These are phyloP conservation scores for Malus hybrid DNA, from an alignment of 331 rosid genomes.

Conservation along the genomic window DNA sequence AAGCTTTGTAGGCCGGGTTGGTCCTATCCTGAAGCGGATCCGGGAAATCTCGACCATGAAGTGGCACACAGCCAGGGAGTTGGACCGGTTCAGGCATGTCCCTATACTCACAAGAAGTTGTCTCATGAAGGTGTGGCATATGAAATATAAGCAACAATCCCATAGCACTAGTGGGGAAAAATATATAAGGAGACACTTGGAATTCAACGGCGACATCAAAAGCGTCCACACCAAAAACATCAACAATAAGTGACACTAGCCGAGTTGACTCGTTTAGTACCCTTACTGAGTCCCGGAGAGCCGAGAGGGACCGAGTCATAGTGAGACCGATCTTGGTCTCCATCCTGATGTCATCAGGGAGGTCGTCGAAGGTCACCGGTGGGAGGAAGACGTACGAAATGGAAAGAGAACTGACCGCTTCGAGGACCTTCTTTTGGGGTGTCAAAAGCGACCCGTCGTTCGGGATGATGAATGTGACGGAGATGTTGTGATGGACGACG, in stretches of 20 bases:
- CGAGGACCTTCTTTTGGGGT: neutral
- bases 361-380: neutral
- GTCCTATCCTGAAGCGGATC: slow-evolving; percentile 13
- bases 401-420: neutral
- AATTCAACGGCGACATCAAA: slow-evolving; percentile 29
- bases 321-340: slow-evolving; percentile 15
- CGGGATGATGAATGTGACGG: slow-evolving; percentile 23
- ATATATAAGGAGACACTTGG: slow-evolving; percentile 13
- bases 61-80: slow-evolving; percentile 43
- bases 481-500: slow-evolving; percentile 3
- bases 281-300: slow-evolving; percentile 10
- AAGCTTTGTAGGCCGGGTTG: slow-evolving; percentile 9
- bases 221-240: slow-evolving; percentile 18
- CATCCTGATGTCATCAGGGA: neutral
- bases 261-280: neutral
- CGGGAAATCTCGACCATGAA: slow-evolving; percentile 23
- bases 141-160: slow-evolving; percentile 16
- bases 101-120: slow-evolving; percentile 23
- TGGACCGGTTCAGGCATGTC: slow-evolving; percentile 20
- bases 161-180: slow-evolving; percentile 19
- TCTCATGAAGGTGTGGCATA: slow-evolving; percentile 23
- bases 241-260: slow-evolving; percentile 22
- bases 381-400: neutral
- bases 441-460: slow-evolving; percentile 12
- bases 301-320: slow-evolving; percentile 15